Evolutionary conservation across 75 land plant genomes (phyloP).

Genomic region (Pinus taeda): DNA sequence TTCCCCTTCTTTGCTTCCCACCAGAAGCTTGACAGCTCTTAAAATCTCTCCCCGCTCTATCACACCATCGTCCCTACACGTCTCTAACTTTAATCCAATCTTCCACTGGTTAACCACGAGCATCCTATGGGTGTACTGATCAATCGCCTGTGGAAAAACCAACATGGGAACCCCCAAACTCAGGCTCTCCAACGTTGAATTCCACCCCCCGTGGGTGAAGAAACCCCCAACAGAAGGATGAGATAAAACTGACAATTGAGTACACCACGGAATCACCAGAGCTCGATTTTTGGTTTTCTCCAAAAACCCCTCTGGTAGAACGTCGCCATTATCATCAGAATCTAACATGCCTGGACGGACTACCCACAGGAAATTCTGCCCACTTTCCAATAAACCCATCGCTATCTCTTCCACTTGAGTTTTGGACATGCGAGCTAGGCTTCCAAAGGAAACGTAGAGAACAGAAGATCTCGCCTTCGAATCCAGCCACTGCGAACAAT

Average conservation of each 20-base stretch:
- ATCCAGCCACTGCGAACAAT: constrained; percentile 2
- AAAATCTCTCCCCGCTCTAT: background rate
- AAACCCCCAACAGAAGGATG: constrained; percentile 20
- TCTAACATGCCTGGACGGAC: constrained; percentile 2
- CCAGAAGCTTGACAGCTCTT: background rate
- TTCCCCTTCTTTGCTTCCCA: constrained; percentile 16
- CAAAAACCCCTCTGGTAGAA: background rate
- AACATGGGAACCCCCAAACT: constrained; percentile 20
- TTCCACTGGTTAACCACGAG: background rate
- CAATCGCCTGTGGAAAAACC: constrained; percentile 17
- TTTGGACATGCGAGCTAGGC: background rate
- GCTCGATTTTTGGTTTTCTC: constrained; percentile 14
- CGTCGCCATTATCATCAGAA: background rate
- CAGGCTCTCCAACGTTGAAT: constrained; percentile 13
- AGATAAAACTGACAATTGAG: constrained; percentile 12
- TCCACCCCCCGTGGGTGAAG: constrained; percentile 25
- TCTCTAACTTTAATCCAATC: constrained; percentile 7
- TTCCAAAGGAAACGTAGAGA: background rate
- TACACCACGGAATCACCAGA: constrained; percentile 16
- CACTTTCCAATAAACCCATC: constrained; percentile 37
- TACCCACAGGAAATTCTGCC: constrained; percentile 1
- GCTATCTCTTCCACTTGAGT: background rate
- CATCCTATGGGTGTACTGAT: constrained; percentile 13
- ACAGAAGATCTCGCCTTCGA: background rate
- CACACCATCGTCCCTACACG: background rate